These are phyloP conservation scores for Pichia nakasei DNA, from an alignment of 805 yeast species.

Conservation along the genomic window DNA sequence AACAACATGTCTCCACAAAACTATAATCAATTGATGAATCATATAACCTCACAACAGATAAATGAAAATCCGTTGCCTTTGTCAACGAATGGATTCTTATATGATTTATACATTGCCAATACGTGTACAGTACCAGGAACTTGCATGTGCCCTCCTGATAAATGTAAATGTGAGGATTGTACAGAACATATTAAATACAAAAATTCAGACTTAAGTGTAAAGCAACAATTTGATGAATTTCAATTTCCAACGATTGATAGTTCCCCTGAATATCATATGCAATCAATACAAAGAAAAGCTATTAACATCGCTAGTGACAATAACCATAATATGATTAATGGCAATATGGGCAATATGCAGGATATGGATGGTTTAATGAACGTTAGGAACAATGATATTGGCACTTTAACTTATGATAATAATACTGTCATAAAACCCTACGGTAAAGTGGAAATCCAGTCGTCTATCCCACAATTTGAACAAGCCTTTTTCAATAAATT, in stretches of 20 bases:
- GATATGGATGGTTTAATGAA: background rate
- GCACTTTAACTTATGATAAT: background rate
- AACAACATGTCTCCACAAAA: too few relatives aligned
- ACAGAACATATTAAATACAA: conserved; percentile 19
- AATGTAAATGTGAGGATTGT: conserved; percentile 26
- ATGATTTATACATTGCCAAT: conserved; percentile 26
- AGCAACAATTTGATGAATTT: conserved; percentile 13
- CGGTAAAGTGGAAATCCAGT: conserved; percentile 21
- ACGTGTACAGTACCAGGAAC: conserved; percentile 29
- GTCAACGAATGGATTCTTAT: conserved; percentile 9
- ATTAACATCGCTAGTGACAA: background rate
- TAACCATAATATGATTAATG: background rate
- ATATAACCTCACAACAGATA: background rate
- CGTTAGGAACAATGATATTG: background rate
- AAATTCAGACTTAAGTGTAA: conserved; percentile 8
- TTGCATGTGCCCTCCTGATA: conserved; percentile 25
- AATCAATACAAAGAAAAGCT: background rate
- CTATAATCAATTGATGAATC: background rate
- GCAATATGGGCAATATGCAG: background rate
- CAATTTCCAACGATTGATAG: conserved; percentile 8
- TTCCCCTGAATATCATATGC: background rate
- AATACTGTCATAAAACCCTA: conserved; percentile 9
- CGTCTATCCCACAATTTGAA: conserved; percentile 10
- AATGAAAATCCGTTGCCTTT: background rate
- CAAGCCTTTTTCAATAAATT: conserved; percentile 9